A percentile compares a stretch with the other conserved stretches of the same genome.
phyloP scores from a whole-genome alignment of 306 rosid genomes.

The Citrullus mucosospermus region DNA sequence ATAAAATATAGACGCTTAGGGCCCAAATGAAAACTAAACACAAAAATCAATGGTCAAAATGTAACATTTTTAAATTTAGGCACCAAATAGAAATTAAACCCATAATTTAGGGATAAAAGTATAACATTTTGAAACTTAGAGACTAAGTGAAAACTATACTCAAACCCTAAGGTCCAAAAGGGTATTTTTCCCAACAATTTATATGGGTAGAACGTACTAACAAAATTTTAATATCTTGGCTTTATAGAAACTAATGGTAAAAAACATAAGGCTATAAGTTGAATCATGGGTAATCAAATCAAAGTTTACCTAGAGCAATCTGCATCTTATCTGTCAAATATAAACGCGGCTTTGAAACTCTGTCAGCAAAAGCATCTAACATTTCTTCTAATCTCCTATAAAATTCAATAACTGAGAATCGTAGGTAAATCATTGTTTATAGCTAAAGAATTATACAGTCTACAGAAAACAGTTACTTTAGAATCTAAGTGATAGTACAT shows the following conservation, averaged over 20 bases:
- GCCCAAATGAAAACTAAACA: too few species aligned
- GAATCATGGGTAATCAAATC: neutral
- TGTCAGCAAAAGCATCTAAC: constrained; percentile 82
- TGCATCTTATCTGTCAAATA: constrained; percentile 81
- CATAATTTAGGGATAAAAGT: too few species aligned
- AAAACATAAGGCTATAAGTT: neutral
- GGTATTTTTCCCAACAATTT: neutral
- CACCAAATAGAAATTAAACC: too few species aligned
- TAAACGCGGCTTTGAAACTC: constrained; percentile 79
- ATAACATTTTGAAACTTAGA: too few species aligned
- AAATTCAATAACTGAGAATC: constrained; percentile 10
- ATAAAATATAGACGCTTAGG: too few species aligned
- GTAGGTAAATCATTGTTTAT: neutral
- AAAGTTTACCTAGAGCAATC: constrained; percentile 70
- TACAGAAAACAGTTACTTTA: neutral
- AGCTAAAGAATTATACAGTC: neutral
- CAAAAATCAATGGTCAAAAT: too few species aligned
- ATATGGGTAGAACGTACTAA: neutral
- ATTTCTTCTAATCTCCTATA: constrained; percentile 73
- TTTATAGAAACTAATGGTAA: neutral
- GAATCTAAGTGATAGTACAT: neutral
- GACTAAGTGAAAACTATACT: too few species aligned
- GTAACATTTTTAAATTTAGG: too few species aligned
- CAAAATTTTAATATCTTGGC: neutral
- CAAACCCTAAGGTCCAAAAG: too few species aligned